A percentile compares a stretch with the other conserved stretches of the same genome.
Evolutionary conservation across 2,329 filamentous ascomycete genomes (phyloP).

Genomic region (Achaetomium macrosporum): DNA sequence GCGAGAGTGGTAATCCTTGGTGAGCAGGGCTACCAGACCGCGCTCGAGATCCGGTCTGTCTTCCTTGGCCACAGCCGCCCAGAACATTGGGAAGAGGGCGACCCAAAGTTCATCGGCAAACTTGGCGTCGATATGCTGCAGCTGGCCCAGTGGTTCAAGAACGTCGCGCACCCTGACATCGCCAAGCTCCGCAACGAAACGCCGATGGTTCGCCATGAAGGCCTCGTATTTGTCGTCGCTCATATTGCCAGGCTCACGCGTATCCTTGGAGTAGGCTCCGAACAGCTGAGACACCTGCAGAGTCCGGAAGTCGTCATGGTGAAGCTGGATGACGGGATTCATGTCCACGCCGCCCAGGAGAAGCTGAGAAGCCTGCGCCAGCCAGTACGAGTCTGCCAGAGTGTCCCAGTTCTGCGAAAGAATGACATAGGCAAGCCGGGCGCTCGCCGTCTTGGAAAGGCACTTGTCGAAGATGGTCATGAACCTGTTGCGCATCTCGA

Average conservation of each 20-base stretch:
- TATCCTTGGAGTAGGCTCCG: slow-evolving; percentile 66
- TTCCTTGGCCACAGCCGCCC: slow-evolving; percentile 81
- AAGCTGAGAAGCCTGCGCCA: slow-evolving; percentile 89
- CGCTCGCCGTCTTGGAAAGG: slow-evolving; percentile 84
- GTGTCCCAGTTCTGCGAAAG: slow-evolving; percentile 96
- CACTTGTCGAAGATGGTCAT: slow-evolving; percentile 95
- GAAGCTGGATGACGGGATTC: slow-evolving; percentile 69
- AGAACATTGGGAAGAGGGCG: slow-evolving; percentile 84
- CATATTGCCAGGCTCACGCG: slow-evolving; percentile 59
- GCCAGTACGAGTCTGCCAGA: slow-evolving; percentile 90
- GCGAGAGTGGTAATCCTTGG: slow-evolving; percentile 90
- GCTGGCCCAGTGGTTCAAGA: slow-evolving; percentile 80
- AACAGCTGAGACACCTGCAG: slow-evolving; percentile 70
- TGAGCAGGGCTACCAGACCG: slow-evolving; percentile 81
- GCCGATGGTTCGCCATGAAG: slow-evolving; percentile 69
- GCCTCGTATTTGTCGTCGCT: slow-evolving; percentile 76
- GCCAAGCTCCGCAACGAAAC: slow-evolving; percentile 77
- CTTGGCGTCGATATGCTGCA: slow-evolving; percentile 81
- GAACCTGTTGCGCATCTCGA: slow-evolving; percentile 95
- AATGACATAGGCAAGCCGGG: slow-evolving; percentile 82
- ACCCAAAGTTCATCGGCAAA: slow-evolving; percentile 89
- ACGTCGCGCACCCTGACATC: slow-evolving; percentile 85
- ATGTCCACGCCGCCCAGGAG: slow-evolving; percentile 87
- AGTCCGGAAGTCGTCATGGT: slow-evolving; percentile 77
- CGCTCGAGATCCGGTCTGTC: slow-evolving; percentile 87